A percentile compares a stretch with the other conserved stretches of the same genome.
phyloP scores from a whole-genome alignment of 1,284 basidiomycete species.

The Wallemia hederae region DNA sequence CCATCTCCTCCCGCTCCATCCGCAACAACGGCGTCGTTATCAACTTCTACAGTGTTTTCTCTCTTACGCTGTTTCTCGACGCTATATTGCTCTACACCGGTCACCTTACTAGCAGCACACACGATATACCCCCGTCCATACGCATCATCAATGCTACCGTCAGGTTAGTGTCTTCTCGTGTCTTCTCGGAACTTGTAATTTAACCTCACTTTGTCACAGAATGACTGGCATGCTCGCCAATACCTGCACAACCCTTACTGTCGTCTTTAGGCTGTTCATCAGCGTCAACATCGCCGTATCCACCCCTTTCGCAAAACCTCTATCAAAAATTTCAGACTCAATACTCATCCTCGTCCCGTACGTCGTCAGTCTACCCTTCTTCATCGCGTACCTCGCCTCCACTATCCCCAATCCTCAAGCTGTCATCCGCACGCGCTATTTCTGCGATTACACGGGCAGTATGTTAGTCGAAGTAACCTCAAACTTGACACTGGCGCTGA shows the following conservation, averaged over 20 bases:
- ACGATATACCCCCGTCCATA: not conserved
- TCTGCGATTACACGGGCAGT: not conserved
- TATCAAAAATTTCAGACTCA: not conserved
- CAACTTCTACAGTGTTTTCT: not conserved
- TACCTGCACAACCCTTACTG: not conserved
- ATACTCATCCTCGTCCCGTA: not conserved
- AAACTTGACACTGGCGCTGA: not conserved
- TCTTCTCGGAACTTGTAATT: not conserved
- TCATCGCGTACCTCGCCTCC: not conserved
- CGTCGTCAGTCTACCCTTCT: not conserved
- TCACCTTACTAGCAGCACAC: not conserved
- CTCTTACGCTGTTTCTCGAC: not conserved
- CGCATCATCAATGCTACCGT: not conserved
- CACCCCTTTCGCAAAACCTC: not conserved
- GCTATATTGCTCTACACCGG: not conserved
- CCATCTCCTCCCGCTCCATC: not conserved
- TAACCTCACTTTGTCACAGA: not conserved
- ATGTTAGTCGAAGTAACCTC: not conserved
- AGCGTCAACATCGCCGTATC: not conserved
- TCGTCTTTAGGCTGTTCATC: not conserved
- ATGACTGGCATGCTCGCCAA: not conserved
- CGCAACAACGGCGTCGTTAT: not conserved
- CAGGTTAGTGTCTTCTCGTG: not conserved
- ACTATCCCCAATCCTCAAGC: not conserved
- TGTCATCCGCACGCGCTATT: not conserved